Evolutionary conservation across 768 basidiomycete genomes (phyloP).

Genomic region (Phylloporus scabripes): DNA sequence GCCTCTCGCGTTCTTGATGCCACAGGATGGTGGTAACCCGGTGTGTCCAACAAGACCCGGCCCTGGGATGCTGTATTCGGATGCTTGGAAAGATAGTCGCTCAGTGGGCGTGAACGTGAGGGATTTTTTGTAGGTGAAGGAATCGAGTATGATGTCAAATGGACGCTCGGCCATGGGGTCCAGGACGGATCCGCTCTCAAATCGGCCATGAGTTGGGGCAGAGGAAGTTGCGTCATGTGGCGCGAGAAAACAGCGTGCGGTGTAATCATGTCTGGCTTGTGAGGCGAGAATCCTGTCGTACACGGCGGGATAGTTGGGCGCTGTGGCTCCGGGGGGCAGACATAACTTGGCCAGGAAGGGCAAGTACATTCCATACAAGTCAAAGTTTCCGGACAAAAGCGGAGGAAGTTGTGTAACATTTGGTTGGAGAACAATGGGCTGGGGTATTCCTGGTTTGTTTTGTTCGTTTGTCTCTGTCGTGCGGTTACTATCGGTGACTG

Average conservation of each 20-base stretch:
- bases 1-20: constrained; percentile 32
- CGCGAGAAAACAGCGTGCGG: constrained; percentile 29
- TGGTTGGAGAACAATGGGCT: constrained; percentile 9
- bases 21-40: constrained; percentile 24
- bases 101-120: constrained; percentile 29
- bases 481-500: not conserved
- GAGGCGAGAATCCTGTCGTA: constrained; percentile 34
- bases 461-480: not conserved
- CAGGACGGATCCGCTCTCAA: constrained; percentile 21
- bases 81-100: constrained; percentile 21
- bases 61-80: constrained; percentile 17
- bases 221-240: constrained; percentile 2
- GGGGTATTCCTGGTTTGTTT: constrained; percentile 1
- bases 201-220: constrained; percentile 20
- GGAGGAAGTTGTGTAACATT: constrained; percentile 5
- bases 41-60: constrained; percentile 28
- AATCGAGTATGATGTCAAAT: constrained; percentile 27
- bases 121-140: constrained; percentile 20
- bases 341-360: constrained; percentile 33
- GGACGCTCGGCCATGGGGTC: constrained; percentile 35
- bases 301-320: constrained; percentile 27
- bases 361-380: constrained; percentile 37
- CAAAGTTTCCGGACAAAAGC: constrained; percentile 33
- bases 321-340: constrained; percentile 23
- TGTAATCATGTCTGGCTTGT: constrained; percentile 36